Percentiles rank a stretch among this genome's conserved stretches.
Conservation (phyloP, 345 rosid species). For the Boechera retrofracta region DNA sequence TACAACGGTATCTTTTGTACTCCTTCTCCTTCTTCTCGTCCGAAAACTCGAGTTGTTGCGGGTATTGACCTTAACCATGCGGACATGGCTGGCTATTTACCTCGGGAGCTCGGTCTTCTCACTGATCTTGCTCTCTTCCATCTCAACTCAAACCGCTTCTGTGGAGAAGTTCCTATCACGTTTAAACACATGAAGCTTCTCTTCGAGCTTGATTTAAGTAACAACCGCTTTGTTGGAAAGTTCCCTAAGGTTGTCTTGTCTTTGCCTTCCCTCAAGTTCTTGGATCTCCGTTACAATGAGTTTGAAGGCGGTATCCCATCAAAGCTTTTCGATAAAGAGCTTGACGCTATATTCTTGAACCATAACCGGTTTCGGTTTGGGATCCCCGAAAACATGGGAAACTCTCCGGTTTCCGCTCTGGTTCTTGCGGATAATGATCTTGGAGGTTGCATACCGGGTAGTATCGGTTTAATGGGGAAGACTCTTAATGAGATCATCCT, state of each 20-base stretch:
- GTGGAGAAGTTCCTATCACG: constrained; percentile 58
- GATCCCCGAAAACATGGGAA: constrained; percentile 66
- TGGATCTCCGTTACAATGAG: constrained; percentile 80
- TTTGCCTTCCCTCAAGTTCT: constrained; percentile 60
- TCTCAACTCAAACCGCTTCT: constrained; percentile 74
- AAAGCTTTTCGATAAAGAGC: constrained; percentile 63
- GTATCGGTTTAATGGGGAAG: constrained; percentile 67
- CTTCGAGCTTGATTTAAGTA: constrained; percentile 71
- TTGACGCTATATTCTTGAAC: constrained; percentile 68
- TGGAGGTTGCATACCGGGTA: constrained; percentile 73
- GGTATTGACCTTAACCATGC: constrained; percentile 76
- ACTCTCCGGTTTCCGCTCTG: constrained; percentile 73
- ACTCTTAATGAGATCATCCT: constrained; percentile 74
- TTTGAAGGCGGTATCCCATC: constrained; percentile 71
- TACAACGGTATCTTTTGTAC: constrained; percentile 71
- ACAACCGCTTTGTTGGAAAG: constrained; percentile 72
- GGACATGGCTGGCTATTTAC: constrained; percentile 76
- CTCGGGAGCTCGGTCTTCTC: constrained; percentile 62
- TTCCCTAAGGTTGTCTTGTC: constrained; percentile 62
- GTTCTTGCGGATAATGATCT: constrained; percentile 77
- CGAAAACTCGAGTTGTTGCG: constrained; percentile 56
- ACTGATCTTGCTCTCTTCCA: constrained; percentile 77
- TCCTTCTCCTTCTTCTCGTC: constrained; percentile 46
- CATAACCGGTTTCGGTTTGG: constrained; percentile 69
- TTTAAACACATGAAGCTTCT: constrained; percentile 65